Evolutionary conservation across 2,329 filamentous ascomycete species (phyloP).

Genomic region (Tolypocladium tundrense): DNA sequence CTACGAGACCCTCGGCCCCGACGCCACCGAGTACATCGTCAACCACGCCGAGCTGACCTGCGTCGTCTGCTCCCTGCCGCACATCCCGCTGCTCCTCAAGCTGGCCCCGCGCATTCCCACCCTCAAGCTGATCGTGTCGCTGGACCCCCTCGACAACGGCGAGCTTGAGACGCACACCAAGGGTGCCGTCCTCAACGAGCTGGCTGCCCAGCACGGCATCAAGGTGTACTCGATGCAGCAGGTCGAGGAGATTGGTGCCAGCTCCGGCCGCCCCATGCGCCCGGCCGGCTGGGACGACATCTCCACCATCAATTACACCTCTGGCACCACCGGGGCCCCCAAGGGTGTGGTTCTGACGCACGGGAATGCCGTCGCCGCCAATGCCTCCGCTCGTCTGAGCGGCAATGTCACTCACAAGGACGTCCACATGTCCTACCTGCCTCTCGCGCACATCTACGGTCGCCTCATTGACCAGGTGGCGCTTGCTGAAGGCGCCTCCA

Average conservation of each 20-base stretch:
- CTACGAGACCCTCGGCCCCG: conserved; percentile 89
- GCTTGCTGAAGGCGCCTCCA: conserved; percentile 59
- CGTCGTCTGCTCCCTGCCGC: conserved; percentile 68
- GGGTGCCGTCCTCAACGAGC: conserved; percentile 60
- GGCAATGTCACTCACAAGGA: conserved; percentile 43
- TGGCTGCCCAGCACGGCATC: conserved; percentile 67
- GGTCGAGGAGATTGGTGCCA: conserved; percentile 71
- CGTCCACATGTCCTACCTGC: conserved; percentile 74
- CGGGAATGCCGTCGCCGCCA: conserved; percentile 64
- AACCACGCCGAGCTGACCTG: conserved; percentile 72
- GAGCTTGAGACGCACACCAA: conserved; percentile 74
- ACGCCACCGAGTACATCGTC: conserved; percentile 90
- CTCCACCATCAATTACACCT: conserved; percentile 87
- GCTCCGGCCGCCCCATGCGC: conserved; percentile 58
- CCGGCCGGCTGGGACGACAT: conserved; percentile 65
- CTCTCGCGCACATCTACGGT: conserved; percentile 88
- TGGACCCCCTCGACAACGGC: conserved; percentile 73
- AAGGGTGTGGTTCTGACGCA: conserved; percentile 83
- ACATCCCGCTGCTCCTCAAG: conserved; percentile 74
- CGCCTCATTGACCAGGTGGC: conserved; percentile 70
- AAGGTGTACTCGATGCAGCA: conserved; percentile 68
- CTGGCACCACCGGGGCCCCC: conserved; percentile 71
- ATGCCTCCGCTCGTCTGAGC: conserved; percentile 49
- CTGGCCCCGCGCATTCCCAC: conserved; percentile 64
- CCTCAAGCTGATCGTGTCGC: conserved; percentile 77